phyloP scores from a whole-genome alignment of 305 asterid species.

The Fraxinus paxiana region DNA sequence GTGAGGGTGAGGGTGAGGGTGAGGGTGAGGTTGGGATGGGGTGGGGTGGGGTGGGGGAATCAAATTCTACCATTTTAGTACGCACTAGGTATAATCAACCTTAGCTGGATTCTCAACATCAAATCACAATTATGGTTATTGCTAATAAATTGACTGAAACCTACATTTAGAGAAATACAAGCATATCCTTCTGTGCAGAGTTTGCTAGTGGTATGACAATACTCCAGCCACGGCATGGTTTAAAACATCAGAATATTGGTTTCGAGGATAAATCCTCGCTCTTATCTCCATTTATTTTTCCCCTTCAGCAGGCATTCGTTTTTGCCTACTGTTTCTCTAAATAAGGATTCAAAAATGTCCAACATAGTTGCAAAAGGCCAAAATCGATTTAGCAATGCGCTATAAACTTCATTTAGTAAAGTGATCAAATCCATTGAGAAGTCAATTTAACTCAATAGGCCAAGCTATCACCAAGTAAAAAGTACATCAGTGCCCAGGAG shows the following conservation, averaged over 20 bases:
- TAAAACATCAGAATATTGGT: neutral
- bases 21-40: neutral
- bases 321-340: neutral
- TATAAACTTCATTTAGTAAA: neutral
- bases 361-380: neutral
- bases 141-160: neutral
- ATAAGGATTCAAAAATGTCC: neutral
- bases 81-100: neutral
- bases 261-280: neutral
- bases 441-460: neutral
- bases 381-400: neutral
- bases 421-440: neutral
- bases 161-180: neutral
- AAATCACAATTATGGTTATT: neutral
- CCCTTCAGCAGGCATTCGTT: neutral
- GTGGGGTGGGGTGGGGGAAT: neutral
- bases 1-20: neutral
- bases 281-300: neutral
- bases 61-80: neutral
- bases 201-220: neutral
- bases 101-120: neutral
- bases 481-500: neutral
- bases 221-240: neutral
- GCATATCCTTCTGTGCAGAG: neutral
- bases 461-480: neutral